Base-by-base conservation (phyloP, 208 protist genomes). In the Zelonia costaricensis region DNA sequence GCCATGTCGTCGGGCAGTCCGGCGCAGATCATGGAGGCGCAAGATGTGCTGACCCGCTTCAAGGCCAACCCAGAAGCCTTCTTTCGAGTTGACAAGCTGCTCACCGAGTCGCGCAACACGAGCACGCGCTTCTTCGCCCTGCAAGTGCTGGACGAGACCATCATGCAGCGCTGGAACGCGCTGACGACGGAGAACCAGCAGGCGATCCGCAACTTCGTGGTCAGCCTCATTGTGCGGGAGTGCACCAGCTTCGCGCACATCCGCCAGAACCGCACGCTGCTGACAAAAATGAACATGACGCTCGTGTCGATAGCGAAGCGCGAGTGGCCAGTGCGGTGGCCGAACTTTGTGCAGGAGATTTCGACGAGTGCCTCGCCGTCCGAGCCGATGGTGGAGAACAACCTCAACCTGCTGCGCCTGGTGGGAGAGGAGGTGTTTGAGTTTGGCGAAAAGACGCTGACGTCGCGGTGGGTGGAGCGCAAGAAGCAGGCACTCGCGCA, bases 301-400 rank as follows among this genome's bases (percentile, higher is more conserved):
- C 74, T 98, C 8, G 90, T 98, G 1, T 82, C 75, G 76, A 99
- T 99, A 49, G 74, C 99, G 5, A 99, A 99, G 80, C 88, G 99
- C 28, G 98, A 99, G 70, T 99, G 98, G 98, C 98, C 98, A 15
- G 67, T 97, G 30, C 85, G 98, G 51, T 99, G 98, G 98, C 90
- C 88, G 0, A 94, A 76, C 38, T 99, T 99, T 81, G 97, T 99
- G 69, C 69, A 91, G 27, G 98, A 99, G 42, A 94, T 99, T 53
- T 92, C 98, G 38, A 86, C 82, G n/a, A 91, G 95, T 36, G 94
- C 86, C 12, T 83, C 88, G 18, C 95, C 86, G 0, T 90, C 78
- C 54, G 91, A 98, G 60, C 85, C 89, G 1, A 70, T 99, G 71
- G 98, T 98, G 46, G 88, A 99, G 63, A 99, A 99, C 75, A 99